Conservation (phyloP, 176 grass and related monocot genomes). For the Melocanna baccifera region DNA sequence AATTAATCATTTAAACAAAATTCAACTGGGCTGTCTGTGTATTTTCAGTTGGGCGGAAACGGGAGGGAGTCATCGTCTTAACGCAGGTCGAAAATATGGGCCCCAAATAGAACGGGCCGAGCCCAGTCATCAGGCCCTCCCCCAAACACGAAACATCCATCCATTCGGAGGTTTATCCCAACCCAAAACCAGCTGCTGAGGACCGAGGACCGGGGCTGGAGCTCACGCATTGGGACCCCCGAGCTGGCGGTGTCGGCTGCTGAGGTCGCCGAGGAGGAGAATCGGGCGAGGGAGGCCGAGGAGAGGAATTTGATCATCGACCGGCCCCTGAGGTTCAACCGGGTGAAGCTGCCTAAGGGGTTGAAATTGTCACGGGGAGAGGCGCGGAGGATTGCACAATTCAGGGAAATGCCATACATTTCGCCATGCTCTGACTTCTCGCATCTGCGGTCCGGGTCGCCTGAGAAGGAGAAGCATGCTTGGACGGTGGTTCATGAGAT, state of each 20-base stretch:
- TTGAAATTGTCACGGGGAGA: slow-evolving; percentile 73
- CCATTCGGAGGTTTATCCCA: slow-evolving; percentile 40
- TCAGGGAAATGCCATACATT: slow-evolving; percentile 71
- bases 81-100: background rate
- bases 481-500: slow-evolving; percentile 88
- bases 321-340: slow-evolving; percentile 68
- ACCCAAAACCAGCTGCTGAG: background rate
- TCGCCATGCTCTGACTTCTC: slow-evolving; percentile 91
- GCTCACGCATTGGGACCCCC: slow-evolving; percentile 88
- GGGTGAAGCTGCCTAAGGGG: slow-evolving; percentile 73
- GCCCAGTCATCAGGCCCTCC: background rate
- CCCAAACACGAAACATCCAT: slow-evolving; percentile 37
- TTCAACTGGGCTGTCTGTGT: background rate
- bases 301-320: slow-evolving; percentile 92
- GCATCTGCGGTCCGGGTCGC: slow-evolving; percentile 45
- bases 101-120: background rate
- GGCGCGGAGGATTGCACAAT: slow-evolving; percentile 47
- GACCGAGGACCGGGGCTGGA: slow-evolving; percentile 83
- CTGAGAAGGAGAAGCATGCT: slow-evolving; percentile 86
- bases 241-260: slow-evolving; percentile 68
- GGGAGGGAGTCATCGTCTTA: no score
- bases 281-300: slow-evolving; percentile 46
- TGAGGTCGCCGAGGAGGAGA: slow-evolving; percentile 79
- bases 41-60: background rate
- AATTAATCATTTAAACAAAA: no score